A percentile compares a stretch with the other conserved stretches of the same genome.
Conservation (phyloP, 345 rosid genomes). For the Rhodamnia rubescens region DNA sequence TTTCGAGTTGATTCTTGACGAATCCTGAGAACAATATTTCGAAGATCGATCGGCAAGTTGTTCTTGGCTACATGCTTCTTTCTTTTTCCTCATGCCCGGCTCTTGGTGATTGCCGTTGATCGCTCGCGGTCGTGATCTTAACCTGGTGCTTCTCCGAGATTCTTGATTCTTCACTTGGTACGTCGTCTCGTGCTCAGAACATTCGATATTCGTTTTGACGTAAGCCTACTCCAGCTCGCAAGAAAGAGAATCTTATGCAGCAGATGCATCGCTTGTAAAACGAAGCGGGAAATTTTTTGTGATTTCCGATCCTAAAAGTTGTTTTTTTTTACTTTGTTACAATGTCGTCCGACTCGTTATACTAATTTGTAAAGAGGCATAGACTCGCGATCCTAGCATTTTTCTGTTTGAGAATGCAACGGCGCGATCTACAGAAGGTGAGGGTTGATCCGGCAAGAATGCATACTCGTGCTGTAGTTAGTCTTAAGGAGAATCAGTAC, state of each 20-base stretch:
- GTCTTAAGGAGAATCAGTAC: neutral
- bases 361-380: neutral
- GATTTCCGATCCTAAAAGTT: neutral
- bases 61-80: constrained; percentile 36
- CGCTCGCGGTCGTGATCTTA: neutral
- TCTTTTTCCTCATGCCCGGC: constrained; percentile 26
- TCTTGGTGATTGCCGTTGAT: constrained; percentile 5
- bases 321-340: neutral
- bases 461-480: neutral
- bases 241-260: neutral
- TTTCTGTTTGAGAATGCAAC: neutral
- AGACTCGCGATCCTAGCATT: neutral
- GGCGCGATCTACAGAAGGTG: neutral
- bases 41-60: constrained; percentile 23
- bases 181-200: neutral
- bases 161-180: neutral
- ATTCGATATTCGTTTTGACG: neutral
- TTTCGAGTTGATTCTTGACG: neutral
- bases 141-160: neutral
- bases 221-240: neutral
- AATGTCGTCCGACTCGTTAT: neutral
- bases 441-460: neutral
- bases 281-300: neutral
- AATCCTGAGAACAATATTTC: neutral
- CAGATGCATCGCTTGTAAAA: neutral